phyloP scores from a whole-genome alignment of 176 grass and related monocot species.

The Hyparrhenia diplandra region DNA sequence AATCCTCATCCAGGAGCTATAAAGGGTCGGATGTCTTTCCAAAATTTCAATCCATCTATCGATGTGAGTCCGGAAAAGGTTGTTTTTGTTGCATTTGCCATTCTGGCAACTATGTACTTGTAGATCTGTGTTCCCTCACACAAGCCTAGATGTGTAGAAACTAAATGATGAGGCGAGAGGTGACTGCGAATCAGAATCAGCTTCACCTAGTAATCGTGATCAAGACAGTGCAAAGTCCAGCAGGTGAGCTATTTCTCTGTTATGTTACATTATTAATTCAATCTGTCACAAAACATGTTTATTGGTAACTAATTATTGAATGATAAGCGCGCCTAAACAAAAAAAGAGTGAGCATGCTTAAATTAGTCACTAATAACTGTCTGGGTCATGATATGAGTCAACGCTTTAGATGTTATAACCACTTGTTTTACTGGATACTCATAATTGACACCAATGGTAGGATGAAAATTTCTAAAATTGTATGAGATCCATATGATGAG shows the following conservation, averaged over 20 bases:
- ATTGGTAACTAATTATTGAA: not conserved
- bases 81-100: constrained; percentile 6
- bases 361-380: not conserved
- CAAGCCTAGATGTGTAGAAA: constrained; percentile 71
- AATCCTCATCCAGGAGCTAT: constrained; percentile 78
- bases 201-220: constrained; percentile 52
- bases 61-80: constrained; percentile 60
- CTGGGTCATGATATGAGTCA: not conserved
- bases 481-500: not conserved
- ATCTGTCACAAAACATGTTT: not conserved
- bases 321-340: too few species aligned
- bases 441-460: not conserved
- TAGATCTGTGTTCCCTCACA: constrained; percentile 30
- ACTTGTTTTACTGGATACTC: not conserved
- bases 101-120: not conserved
- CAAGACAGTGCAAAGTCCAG: too few species aligned
- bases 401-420: not conserved
- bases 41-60: constrained; percentile 80
- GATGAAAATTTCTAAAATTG: not conserved
- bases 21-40: constrained; percentile 90
- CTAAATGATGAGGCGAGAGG: constrained; percentile 62
- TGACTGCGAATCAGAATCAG: constrained; percentile 37
- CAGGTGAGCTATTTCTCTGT: constrained; percentile 43
- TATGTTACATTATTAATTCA: not conserved
- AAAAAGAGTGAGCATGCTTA: not conserved